Conservation (phyloP, 148 eudicot species). For the Limonium bicolor region DNA sequence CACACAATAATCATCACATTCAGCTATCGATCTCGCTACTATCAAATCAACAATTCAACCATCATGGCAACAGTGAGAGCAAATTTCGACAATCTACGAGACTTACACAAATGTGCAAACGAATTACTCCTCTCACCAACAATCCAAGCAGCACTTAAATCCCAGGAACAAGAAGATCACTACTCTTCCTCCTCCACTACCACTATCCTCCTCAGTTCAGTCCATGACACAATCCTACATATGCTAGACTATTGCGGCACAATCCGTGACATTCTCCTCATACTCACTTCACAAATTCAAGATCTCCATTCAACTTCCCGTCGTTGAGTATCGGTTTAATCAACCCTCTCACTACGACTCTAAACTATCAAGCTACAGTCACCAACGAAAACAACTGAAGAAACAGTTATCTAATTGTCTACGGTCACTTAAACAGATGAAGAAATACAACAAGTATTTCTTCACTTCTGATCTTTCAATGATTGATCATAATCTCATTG, state of each 20-base stretch:
- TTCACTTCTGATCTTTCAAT: constrained; percentile 9
- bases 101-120: constrained; percentile 50
- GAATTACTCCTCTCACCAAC: no score
- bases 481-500: constrained; percentile 28
- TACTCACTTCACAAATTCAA: constrained; percentile 41
- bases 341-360: constrained; percentile 5
- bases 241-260: constrained; percentile 40
- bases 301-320: constrained; percentile 34
- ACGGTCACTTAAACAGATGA: constrained; percentile 27
- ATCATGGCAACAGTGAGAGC: no score
- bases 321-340: constrained; percentile 11
- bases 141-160: no score
- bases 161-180: constrained; percentile 9
- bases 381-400: constrained; percentile 30
- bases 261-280: constrained; percentile 29
- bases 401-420: constrained; percentile 33
- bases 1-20: no score
- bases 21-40: no score
- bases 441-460: constrained; percentile 8
- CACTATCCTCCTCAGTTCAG: constrained; percentile 15
- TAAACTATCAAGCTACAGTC: constrained; percentile 14
- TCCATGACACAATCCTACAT: constrained; percentile 37
- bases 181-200: neutral
- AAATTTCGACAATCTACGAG: constrained; percentile 33
- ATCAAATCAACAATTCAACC: no score